phyloP scores from a whole-genome alignment of 768 basidiomycete species.

The Phylloporus scabripes region DNA sequence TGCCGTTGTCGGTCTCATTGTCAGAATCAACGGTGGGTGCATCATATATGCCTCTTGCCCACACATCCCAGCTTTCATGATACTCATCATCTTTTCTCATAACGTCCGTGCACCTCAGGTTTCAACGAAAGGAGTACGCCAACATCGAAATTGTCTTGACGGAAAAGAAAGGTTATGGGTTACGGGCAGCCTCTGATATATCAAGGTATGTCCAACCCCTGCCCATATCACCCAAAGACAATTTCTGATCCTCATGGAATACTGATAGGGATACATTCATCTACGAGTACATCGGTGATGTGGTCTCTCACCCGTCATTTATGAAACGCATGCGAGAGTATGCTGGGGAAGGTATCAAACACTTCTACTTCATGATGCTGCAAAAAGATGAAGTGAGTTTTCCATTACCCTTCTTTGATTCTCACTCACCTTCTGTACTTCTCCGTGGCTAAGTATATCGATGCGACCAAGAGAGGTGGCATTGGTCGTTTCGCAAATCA shows the following conservation, averaged over 20 bases:
- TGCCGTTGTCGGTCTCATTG: conserved; percentile 81
- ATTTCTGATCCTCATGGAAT: conserved; percentile 7
- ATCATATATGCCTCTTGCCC: neutral
- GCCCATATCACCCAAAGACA: neutral
- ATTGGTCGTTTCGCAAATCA: conserved; percentile 98
- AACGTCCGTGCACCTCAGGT: conserved; percentile 43
- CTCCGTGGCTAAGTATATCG: conserved; percentile 66
- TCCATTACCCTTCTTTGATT: neutral
- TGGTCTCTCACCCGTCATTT: conserved; percentile 82
- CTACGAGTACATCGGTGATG: conserved; percentile 97
- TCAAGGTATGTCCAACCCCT: conserved; percentile 46
- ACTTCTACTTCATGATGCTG: conserved; percentile 99
- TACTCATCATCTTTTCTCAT: conserved; percentile 1
- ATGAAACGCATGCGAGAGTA: conserved; percentile 93
- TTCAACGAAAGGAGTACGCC: conserved; percentile 82
- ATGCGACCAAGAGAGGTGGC: conserved; percentile 94
- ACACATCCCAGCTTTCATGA: neutral
- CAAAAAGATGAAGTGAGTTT: conserved; percentile 88
- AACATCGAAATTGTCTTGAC: conserved; percentile 87
- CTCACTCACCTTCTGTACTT: neutral
- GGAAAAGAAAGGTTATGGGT: conserved; percentile 92
- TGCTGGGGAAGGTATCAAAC: conserved; percentile 85
- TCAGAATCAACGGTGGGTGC: conserved; percentile 82
- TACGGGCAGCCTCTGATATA: conserved; percentile 69
- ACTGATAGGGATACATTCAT: conserved; percentile 82